phyloP scores from a whole-genome alignment of 164 flowering plant species.

The Amborella trichopoda region DNA sequence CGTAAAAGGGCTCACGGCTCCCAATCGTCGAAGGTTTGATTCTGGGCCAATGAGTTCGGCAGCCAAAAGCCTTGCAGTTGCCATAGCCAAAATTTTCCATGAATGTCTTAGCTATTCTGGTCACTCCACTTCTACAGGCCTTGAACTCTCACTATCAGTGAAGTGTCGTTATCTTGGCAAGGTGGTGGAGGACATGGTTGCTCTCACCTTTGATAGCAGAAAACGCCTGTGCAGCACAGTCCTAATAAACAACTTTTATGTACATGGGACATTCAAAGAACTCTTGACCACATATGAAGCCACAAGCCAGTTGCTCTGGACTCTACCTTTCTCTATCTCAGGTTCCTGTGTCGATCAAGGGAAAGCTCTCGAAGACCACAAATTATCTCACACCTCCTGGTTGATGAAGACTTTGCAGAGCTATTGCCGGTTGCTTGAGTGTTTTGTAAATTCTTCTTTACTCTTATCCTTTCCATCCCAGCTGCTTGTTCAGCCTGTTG shows the following conservation, averaged over 20 bases:
- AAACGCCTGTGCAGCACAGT: constrained; percentile 60
- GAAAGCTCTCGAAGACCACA: constrained; percentile 39
- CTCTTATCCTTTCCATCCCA: constrained; percentile 67
- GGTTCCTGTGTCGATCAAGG: constrained; percentile 31
- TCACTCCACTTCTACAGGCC: constrained; percentile 30
- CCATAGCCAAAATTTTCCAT: constrained; percentile 53
- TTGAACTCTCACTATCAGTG: constrained; percentile 50
- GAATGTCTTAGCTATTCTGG: constrained; percentile 71
- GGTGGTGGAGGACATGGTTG: constrained; percentile 76
- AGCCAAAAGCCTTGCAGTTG: constrained; percentile 66
- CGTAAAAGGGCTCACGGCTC: constrained; percentile 65
- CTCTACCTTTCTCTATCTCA: constrained; percentile 42
- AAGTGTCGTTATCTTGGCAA: constrained; percentile 90
- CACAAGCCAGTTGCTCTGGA: constrained; percentile 89
- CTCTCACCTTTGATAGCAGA: constrained; percentile 61
- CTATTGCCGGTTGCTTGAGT: constrained; percentile 66
- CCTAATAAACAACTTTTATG: constrained; percentile 79
- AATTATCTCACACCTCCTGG: constrained; percentile 52
- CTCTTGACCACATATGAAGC: constrained; percentile 90
- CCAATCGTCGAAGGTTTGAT: constrained; percentile 78
- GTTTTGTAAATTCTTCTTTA: constrained; percentile 68
- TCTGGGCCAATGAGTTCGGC: constrained; percentile 55
- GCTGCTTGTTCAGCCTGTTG: constrained; percentile 83
- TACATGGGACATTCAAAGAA: constrained; percentile 82
- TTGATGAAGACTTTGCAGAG: constrained; percentile 72